Evolutionary conservation across 495 filamentous ascomycete genomes (phyloP), one percentile per base, ranked within the genome.

Genomic region (Cudoniella acicularis): DNA sequence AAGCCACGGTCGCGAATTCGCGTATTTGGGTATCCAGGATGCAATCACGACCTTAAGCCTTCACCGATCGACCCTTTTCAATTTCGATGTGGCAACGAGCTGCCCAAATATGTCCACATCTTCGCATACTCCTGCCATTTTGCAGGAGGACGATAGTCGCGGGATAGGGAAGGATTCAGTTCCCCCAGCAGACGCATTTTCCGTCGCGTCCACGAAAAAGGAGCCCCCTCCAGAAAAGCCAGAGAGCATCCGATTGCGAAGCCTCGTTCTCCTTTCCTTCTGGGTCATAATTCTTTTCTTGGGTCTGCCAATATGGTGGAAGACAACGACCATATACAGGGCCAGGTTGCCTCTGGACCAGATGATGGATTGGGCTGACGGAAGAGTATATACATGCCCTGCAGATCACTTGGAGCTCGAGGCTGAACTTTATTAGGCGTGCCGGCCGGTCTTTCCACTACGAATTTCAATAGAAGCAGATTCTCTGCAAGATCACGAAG

Each of bases 221-320:
- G 65, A 71, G 50, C 90, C 91, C 13, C 87, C 92, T 49, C 87
- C 91, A 49, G 92, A 96, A 72, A 85, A 83, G 53, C 71, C 79
- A 41, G 83, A 86, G 59, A 84, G 85, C 52, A 75, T 89, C 20
- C 81, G 80, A 65, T 79, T 82, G 45, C 86, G 92, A 50, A 80
- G 81, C 52, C 77, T 74, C 54, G 88, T 98, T 47, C 86, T 98
- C 64, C 71, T 89, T 51, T 92, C 94, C 4, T 98, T 98, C 67
- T 98, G 94, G 95, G 76, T 82, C 18, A 85, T 96, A 16, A 90
- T 95, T 11, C 69, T 96, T 22, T 82, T 88, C 27, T 76, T 98
- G 17, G 95, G 94, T 17, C 73, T 98, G 59, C 94, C 94, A 63
- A 87, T 96, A 85, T 98, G 94, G 94, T 91, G 90, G 85, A 85